Evolutionary conservation across 1,284 basidiomycete genomes (phyloP).

Genomic region (Jaminaea rosea): DNA sequence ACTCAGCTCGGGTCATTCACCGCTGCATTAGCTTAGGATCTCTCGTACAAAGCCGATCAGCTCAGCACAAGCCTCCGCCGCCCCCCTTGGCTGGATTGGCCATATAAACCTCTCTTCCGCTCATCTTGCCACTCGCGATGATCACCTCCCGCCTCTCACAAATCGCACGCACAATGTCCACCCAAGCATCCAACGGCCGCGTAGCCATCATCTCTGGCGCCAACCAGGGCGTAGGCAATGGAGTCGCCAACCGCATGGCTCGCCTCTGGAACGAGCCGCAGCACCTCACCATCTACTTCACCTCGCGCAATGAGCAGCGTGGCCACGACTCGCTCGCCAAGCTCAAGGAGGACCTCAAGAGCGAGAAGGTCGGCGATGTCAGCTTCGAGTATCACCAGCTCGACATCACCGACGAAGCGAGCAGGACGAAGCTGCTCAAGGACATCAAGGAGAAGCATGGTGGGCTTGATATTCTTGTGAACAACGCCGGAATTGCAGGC

Average conservation of each 20-base stretch:
- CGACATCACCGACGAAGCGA: constrained; percentile 17
- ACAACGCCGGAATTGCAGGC: constrained; percentile 42
- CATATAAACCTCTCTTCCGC: too few relatives aligned
- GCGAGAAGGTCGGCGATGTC: constrained; percentile 12
- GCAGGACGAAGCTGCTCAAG: constrained; percentile 11
- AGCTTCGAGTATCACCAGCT: constrained; percentile 11
- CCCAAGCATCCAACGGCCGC: too few relatives aligned
- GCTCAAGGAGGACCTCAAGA: constrained; percentile 19
- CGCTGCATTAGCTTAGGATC: too few relatives aligned
- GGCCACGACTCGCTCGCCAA: constrained; percentile 32
- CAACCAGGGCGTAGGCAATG: constrained; percentile 8
- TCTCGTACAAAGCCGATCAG: too few relatives aligned
- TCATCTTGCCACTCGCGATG: too few relatives aligned
- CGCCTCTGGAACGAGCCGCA: constrained; percentile 15
- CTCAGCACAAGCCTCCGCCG: too few relatives aligned
- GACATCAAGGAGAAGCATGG: constrained; percentile 15
- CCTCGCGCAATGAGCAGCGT: constrained; percentile 23
- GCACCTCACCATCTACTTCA: constrained; percentile 36
- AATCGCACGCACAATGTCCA: too few relatives aligned
- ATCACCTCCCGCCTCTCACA: too few relatives aligned
- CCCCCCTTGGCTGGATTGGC: too few relatives aligned
- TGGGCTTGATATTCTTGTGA: constrained; percentile 30
- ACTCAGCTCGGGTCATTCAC: too few relatives aligned
- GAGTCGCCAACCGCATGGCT: constrained; percentile 31
- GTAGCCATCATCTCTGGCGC: constrained; percentile 4